Evolutionary conservation across 2,329 filamentous ascomycete genomes (phyloP).

Genomic region (Atkinsonella hypoxylon): DNA sequence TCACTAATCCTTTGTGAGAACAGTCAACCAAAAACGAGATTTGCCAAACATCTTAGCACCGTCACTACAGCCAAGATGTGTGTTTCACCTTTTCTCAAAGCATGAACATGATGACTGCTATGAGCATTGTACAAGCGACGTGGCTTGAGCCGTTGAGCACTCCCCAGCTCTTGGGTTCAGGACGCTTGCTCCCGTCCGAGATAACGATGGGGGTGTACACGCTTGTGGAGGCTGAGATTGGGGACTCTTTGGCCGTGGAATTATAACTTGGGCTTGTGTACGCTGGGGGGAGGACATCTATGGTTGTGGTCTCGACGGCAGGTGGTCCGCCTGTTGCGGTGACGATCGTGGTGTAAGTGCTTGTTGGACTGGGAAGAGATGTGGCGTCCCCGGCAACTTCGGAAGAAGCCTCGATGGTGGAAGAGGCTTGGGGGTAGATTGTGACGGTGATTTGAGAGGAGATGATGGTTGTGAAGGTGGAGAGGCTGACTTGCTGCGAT

Average conservation of each 20-base stretch:
- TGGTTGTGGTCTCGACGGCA: conserved; percentile 20
- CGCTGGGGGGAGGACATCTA: conserved; percentile 16
- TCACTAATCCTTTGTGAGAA: neutral
- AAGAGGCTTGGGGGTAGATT: conserved; percentile 7
- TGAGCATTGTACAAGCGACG: conserved; percentile 24
- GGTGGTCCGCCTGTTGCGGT: conserved; percentile 19
- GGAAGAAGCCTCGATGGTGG: conserved; percentile 6
- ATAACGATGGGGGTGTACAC: conserved; percentile 16
- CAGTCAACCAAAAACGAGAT: neutral
- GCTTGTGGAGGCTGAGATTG: conserved; percentile 13
- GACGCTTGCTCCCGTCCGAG: conserved; percentile 22
- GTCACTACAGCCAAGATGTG: no score
- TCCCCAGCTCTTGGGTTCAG: conserved; percentile 18
- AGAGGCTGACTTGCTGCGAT: neutral
- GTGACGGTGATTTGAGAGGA: conserved; percentile 14
- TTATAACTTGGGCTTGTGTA: conserved; percentile 18
- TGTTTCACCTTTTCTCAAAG: conserved; percentile 13
- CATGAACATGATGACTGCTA: conserved; percentile 21
- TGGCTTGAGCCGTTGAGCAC: conserved; percentile 19
- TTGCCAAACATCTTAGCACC: neutral
- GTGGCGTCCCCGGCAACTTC: conserved; percentile 14
- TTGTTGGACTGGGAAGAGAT: conserved; percentile 10
- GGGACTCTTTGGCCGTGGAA: conserved; percentile 13
- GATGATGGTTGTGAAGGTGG: conserved; percentile 15
- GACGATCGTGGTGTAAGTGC: conserved; percentile 19